Conservation (phyloP, 1,284 basidiomycete genomes). For the Sparassis latifolia region DNA sequence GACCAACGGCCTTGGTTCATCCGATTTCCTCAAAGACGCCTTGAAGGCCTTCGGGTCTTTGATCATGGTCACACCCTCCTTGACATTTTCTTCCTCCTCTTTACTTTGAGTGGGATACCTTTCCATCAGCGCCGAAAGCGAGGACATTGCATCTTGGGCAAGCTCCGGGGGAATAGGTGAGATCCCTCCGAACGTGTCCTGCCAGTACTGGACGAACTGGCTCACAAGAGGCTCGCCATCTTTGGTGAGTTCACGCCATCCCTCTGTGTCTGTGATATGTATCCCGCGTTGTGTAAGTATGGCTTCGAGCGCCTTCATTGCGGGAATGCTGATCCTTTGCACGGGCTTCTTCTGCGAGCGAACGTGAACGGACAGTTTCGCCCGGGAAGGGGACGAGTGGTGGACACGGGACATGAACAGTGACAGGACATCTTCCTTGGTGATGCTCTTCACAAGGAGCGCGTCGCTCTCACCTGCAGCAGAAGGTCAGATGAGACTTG, state of each 20-base stretch:
- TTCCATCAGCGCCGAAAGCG: slow-evolving; percentile 48
- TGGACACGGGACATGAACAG: slow-evolving; percentile 72
- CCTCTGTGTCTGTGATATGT: slow-evolving; percentile 41
- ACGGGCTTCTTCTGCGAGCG: slow-evolving; percentile 58
- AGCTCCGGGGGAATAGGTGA: slow-evolving; percentile 29
- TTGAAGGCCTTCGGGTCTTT: slow-evolving; percentile 73
- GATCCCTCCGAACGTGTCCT: slow-evolving; percentile 38
- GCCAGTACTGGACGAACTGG: slow-evolving; percentile 52
- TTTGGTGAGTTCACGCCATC: slow-evolving; percentile 38
- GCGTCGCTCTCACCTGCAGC: slow-evolving; percentile 61
- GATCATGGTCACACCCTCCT: slow-evolving; percentile 54
- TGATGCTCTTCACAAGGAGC: slow-evolving; percentile 52
- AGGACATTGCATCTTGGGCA: slow-evolving; percentile 41
- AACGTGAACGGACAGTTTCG: slow-evolving; percentile 82
- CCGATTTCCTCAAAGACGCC: slow-evolving; percentile 45
- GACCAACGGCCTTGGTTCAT: slow-evolving; percentile 51
- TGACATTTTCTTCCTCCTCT: slow-evolving; percentile 43
- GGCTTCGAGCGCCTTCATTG: slow-evolving; percentile 58
- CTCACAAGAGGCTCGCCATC: slow-evolving; percentile 40
- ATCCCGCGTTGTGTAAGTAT: slow-evolving; percentile 47
- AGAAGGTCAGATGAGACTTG: not conserved
- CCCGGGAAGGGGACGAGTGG: slow-evolving; percentile 59
- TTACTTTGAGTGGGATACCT: slow-evolving; percentile 41
- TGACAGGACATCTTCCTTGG: slow-evolving; percentile 73
- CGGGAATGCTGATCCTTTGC: slow-evolving; percentile 59